Percentiles rank a stretch among this genome's conserved stretches.
Evolutionary conservation across 2,329 filamentous ascomycete genomes (phyloP).

Genomic region (Plenodomus lindquistii): DNA sequence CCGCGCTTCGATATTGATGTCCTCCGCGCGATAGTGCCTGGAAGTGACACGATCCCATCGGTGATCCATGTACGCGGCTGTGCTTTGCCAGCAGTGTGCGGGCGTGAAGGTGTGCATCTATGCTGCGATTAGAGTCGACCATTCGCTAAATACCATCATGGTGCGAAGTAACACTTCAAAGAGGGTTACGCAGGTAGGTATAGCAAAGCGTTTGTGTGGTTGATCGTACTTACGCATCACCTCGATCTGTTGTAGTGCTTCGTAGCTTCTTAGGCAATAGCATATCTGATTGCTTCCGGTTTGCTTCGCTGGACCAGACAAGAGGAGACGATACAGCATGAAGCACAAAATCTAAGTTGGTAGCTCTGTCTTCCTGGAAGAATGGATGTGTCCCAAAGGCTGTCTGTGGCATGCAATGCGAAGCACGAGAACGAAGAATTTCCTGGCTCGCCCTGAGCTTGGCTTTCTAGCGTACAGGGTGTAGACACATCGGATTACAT

Average conservation of each 20-base stretch:
- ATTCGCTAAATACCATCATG: background rate
- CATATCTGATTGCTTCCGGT: background rate
- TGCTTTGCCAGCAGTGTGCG: background rate
- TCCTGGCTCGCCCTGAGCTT: too few relatives aligned
- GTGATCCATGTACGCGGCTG: background rate
- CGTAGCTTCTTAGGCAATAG: background rate
- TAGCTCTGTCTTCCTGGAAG: background rate
- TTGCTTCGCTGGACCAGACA: background rate
- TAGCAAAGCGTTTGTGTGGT: background rate
- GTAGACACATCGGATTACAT: too few relatives aligned
- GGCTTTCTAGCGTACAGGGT: too few relatives aligned
- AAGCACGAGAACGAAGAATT: too few relatives aligned
- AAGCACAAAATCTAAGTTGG: background rate
- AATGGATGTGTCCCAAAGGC: too few relatives aligned
- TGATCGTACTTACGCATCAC: background rate
- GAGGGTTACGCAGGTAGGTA: background rate
- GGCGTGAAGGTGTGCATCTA: background rate
- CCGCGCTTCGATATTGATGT: background rate
- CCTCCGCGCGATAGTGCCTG: background rate
- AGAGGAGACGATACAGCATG: background rate
- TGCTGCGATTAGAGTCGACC: background rate
- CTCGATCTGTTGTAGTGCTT: background rate
- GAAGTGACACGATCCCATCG: background rate
- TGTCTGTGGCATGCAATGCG: too few relatives aligned
- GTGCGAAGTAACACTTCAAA: background rate